Conservation (phyloP, 2,329 filamentous ascomycete genomes). For the Ophiobolus disseminans region DNA sequence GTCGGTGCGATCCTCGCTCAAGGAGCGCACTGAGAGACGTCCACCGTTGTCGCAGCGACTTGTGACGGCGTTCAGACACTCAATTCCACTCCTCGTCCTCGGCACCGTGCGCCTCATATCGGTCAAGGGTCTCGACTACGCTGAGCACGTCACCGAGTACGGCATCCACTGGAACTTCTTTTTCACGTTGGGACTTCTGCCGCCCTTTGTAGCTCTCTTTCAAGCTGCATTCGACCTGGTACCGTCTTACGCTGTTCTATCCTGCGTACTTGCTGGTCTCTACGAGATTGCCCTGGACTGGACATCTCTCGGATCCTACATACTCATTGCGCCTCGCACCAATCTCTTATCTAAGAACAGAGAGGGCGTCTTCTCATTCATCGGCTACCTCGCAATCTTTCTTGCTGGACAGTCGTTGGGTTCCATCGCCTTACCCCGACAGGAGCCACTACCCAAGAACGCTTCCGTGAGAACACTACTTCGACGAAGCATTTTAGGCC, state of each 20-base stretch:
- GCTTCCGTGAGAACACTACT: constrained; percentile 55
- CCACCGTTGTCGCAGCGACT: constrained; percentile 66
- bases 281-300: constrained; percentile 79
- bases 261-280: constrained; percentile 69
- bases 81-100: constrained; percentile 79
- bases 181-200: constrained; percentile 88
- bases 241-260: constrained; percentile 78
- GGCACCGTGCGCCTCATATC: constrained; percentile 82
- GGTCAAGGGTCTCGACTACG: constrained; percentile 94
- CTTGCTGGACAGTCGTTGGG: constrained; percentile 86
- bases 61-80: constrained; percentile 74
- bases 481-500: constrained; percentile 66
- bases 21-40: constrained; percentile 63
- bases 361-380: constrained; percentile 93
- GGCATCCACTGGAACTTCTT: constrained; percentile 99
- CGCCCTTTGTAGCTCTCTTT: constrained; percentile 85
- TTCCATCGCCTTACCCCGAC: constrained; percentile 74
- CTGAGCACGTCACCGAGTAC: constrained; percentile 96
- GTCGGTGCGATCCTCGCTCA: constrained; percentile 81
- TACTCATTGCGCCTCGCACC: constrained; percentile 80
- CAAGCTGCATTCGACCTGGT: constrained; percentile 74
- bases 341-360: constrained; percentile 87
- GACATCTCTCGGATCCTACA: constrained; percentile 79
- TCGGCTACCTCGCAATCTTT: constrained; percentile 94
- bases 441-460: constrained; percentile 53